These are phyloP conservation scores for Saccharomyces paradoxus DNA, from an alignment of 805 yeast species.

Conservation along the genomic window DNA sequence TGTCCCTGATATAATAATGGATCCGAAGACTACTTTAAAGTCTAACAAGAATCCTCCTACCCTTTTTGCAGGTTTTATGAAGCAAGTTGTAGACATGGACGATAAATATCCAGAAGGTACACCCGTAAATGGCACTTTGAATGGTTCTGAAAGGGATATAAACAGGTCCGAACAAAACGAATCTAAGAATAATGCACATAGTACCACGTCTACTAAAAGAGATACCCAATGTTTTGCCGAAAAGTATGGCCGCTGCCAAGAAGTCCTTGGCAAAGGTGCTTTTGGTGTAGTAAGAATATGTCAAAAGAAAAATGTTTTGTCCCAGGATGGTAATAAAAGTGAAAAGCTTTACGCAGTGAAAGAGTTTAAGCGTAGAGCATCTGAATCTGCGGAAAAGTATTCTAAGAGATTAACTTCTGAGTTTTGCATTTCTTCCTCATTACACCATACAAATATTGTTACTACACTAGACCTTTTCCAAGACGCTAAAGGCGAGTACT, in stretches of 20 bases:
- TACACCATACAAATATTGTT: conserved; percentile 72
- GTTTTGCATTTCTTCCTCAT: conserved; percentile 70
- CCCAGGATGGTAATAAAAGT: conserved; percentile 23
- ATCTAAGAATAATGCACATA: neutral
- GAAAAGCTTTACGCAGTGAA: conserved; percentile 74
- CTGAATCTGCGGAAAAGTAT: conserved; percentile 58
- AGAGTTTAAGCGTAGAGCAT: conserved; percentile 59
- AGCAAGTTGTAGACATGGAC: conserved; percentile 45
- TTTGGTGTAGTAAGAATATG: conserved; percentile 89
- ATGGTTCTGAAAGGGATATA: conserved; percentile 13
- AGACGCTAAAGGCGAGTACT: conserved; percentile 75
- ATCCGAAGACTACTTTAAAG: conserved; percentile 9
- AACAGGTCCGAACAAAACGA: conserved; percentile 3
- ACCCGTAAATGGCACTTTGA: conserved; percentile 31
- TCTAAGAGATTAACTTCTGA: conserved; percentile 70
- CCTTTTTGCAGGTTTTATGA: conserved; percentile 56
- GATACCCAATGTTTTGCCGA: conserved; percentile 61
- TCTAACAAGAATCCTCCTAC: conserved; percentile 50
- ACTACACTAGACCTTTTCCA: conserved; percentile 67
- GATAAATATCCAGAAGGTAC: conserved; percentile 24
- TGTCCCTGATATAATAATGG: conserved; percentile 54
- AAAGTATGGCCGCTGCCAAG: conserved; percentile 91
- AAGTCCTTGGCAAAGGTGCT: conserved; percentile 87
- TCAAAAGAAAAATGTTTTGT: conserved; percentile 46
- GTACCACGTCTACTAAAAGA: conserved; percentile 9